Conservation (phyloP, 2,329 filamentous ascomycete genomes). For the Colletotrichum truncatum region DNA sequence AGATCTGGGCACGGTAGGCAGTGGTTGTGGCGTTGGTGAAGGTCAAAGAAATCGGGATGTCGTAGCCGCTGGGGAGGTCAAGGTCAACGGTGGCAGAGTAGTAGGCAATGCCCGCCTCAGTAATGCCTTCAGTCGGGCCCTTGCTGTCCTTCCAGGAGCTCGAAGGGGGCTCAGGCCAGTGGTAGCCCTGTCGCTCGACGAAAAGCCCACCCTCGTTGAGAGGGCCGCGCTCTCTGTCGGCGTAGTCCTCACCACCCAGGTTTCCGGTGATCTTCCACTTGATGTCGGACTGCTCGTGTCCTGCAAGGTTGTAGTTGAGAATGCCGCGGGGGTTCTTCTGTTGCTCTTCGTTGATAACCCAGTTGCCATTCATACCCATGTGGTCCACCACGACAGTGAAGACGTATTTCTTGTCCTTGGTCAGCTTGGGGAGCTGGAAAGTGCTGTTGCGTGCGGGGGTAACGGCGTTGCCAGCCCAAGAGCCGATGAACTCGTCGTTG, state of each 20-base stretch:
- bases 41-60: slow-evolving; percentile 64
- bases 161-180: slow-evolving; percentile 59
- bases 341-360: slow-evolving; percentile 60
- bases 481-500: slow-evolving; percentile 67
- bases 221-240: slow-evolving; percentile 63
- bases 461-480: slow-evolving; percentile 63
- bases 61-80: slow-evolving; percentile 60
- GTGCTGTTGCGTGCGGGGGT: slow-evolving; percentile 59
- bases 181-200: slow-evolving; percentile 65
- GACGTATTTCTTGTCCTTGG: slow-evolving; percentile 60
- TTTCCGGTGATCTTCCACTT: slow-evolving; percentile 72
- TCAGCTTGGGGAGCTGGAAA: slow-evolving; percentile 62
- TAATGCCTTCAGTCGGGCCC: slow-evolving; percentile 46
- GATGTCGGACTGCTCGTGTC: slow-evolving; percentile 55
- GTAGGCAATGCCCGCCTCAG: slow-evolving; percentile 61
- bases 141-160: slow-evolving; percentile 49
- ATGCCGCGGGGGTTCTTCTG: slow-evolving; percentile 70
- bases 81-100: slow-evolving; percentile 63
- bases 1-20: slow-evolving; percentile 67
- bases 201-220: slow-evolving; percentile 70
- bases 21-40: slow-evolving; percentile 53
- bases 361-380: slow-evolving; percentile 74
- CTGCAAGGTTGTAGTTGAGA: slow-evolving; percentile 61
- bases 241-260: slow-evolving; percentile 65
- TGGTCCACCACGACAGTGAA: slow-evolving; percentile 75